Evolutionary conservation across 768 basidiomycete species (phyloP).

Genomic region (Grammothele lineata): DNA sequence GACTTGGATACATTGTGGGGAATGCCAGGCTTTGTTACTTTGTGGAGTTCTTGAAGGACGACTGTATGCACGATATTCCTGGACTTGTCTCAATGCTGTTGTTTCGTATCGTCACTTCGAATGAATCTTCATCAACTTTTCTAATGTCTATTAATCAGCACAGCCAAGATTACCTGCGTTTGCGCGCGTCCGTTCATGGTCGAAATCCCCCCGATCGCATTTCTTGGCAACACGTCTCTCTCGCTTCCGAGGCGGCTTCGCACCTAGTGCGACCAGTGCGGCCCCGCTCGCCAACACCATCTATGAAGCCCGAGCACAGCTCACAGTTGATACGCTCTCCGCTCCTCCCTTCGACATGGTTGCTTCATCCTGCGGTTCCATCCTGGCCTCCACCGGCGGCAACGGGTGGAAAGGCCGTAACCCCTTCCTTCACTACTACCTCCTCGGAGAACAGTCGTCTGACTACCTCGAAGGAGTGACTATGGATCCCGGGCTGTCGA

Average conservation of each 20-base stretch:
- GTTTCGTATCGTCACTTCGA: no score
- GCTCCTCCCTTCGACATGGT: slow-evolving; percentile 15
- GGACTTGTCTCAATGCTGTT: no score
- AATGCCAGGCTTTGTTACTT: no score
- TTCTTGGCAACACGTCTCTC: slow-evolving; percentile 29
- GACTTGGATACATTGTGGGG: no score
- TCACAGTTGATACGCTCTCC: slow-evolving; percentile 19
- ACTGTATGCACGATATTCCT: no score
- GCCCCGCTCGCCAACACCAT: slow-evolving; percentile 26
- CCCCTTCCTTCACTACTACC: slow-evolving; percentile 26
- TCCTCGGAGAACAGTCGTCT: slow-evolving; percentile 18
- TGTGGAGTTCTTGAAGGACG: no score
- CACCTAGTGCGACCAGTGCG: slow-evolving; percentile 12
- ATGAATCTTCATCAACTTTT: no score
- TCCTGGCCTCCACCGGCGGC: slow-evolving; percentile 21
- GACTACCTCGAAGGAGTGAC: slow-evolving; percentile 10
- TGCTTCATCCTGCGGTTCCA: slow-evolving; percentile 22
- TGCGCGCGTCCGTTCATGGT: slow-evolving; percentile 20
- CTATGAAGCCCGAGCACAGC: slow-evolving; percentile 34
- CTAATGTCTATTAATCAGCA: not conserved
- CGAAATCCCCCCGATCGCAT: slow-evolving; percentile 22
- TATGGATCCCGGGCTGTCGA: slow-evolving; percentile 23
- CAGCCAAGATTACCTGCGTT: slow-evolving; percentile 7
- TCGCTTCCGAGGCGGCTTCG: slow-evolving; percentile 29
- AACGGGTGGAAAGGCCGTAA: slow-evolving; percentile 33